Base-by-base conservation (phyloP, 306 rosid species). In the Begonia fuchsioides region DNA sequence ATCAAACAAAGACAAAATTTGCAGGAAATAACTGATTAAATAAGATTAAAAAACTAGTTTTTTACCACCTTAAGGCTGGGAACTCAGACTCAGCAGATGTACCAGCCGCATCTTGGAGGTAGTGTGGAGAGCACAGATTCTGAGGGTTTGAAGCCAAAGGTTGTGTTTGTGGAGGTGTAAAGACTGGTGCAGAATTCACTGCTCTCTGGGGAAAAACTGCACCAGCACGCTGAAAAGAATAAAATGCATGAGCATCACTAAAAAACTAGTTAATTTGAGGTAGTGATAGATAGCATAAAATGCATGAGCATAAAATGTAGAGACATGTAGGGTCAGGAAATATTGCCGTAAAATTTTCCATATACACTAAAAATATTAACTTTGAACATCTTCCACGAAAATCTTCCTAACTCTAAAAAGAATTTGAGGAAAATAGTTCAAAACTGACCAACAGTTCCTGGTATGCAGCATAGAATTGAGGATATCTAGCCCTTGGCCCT, bases 401-500 rank as follows among this genome's bases (percentile, higher is more conserved):
- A 26, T 26, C 32, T 26, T 26, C n/a, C n/a, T n/a, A n/a, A n/a
- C n/a, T n/a, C n/a, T 26, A 26, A 3, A 26, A 26, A 26, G 5
- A 26, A 26, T 4, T 26, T 26, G 35, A 26, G 35, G 35, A 26
- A 26, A 3, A 26, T 26, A 26, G 35, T 26, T 26, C 35, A 26
- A 4, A 26, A 68, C 76, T 18, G 69, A 92, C 98, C 98, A 92
- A 59, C 63, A 92, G 64, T 54, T 92, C 98, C 73, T 82, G 87
- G 59, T 92, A 92, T 49, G 98, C 94, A 49, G 81, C 87, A 72
- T 73, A 85, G 50, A 79, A 86, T 59, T 92, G 98, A 54, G 96
- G 86, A 77, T 82, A 92, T 86, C 94, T 86, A 60, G 88, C 93
- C 59, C 94, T 86, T 16, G 94, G 72, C 50, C 98, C 98, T 56